Evolutionary conservation across 305 asterid genomes (phyloP), one percentile per base, ranked within the genome.

Genomic region (Fraxinus sp.): DNA sequence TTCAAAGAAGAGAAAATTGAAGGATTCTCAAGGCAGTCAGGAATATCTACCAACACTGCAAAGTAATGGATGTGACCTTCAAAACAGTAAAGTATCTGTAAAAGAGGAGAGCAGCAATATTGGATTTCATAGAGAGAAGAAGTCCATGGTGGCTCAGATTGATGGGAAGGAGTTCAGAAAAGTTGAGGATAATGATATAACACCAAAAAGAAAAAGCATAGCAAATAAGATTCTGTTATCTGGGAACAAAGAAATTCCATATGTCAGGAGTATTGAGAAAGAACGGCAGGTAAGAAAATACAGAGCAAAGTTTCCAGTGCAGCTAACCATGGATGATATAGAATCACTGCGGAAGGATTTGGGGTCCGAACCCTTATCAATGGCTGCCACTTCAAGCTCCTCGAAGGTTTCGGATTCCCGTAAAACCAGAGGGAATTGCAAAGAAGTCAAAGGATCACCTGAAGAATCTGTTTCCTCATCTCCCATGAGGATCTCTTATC

Each of bases 391-490:
- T 84, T 96, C 98, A 78, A 93, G 97, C 93, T 95, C 98, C 49
- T 94, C 99, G 46, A 97, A 92, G 92, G 89, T 92, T 84, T 95
- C 98, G 36, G 93, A 84, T 82, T 92, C 97, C 79, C 89, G 90
- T 82, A 93, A 88, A 90, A 88, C 80, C 81, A 88, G 90, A 87
- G 81, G 78, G 46, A 88, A 86, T 87, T 84, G 78, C 80, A 79
- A 81, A 68, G 91, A 87, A 83, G 87, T 83, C 85, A 93, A 86
- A 90, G 92, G 93, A 64, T 94, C 98, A 22, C 98, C 98, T 11
- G 94, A 85, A 72, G 98, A 89, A 79, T 95, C 99, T 0, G 99
- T 95, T 86, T 97, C 97, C 32, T 97, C 98, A 22, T 97, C 98
- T 78, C 98, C 99, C 80, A 78, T 91, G 89, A 88, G 94, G 87